Evolutionary conservation across 129 eudicot genomes (phyloP).

Genomic region (Flaveria bidentis): DNA sequence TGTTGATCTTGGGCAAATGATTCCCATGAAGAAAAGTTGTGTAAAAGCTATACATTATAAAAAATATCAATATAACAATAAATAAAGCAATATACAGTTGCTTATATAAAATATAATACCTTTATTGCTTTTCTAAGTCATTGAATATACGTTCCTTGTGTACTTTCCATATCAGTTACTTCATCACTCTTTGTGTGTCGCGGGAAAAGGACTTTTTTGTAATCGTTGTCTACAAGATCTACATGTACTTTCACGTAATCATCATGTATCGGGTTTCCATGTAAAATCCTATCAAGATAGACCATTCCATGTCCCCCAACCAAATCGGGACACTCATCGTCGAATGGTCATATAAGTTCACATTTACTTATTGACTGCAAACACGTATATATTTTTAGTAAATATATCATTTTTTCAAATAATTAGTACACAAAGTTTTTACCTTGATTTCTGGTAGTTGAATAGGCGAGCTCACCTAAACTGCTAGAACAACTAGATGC

Average conservation of each 20-base stretch:
- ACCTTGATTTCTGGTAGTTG: conserved; percentile 1
- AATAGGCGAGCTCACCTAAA: background rate
- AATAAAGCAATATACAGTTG: background rate
- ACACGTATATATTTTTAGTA: background rate
- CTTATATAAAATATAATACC: background rate
- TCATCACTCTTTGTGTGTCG: background rate
- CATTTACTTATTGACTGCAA: background rate
- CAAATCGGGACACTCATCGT: background rate
- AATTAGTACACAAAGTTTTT: background rate
- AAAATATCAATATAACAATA: background rate
- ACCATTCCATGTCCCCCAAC: background rate
- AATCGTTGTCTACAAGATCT: background rate
- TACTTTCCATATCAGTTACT: background rate
- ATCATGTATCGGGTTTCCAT: background rate
- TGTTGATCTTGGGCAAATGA: background rate
- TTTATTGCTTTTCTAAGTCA: conserved; percentile 1
- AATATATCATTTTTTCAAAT: background rate
- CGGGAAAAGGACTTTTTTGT: background rate
- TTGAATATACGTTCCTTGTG: background rate
- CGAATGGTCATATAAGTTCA: background rate
- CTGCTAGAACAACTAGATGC: background rate
- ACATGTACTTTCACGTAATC: background rate
- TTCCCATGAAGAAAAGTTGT: background rate
- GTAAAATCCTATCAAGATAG: background rate
- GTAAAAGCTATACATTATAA: background rate